A percentile compares a stretch with the other conserved stretches of the same genome.
These are phyloP conservation scores for Leishmania gerbilli DNA, from an alignment of 208 protist genomes.

Conservation along the genomic window DNA sequence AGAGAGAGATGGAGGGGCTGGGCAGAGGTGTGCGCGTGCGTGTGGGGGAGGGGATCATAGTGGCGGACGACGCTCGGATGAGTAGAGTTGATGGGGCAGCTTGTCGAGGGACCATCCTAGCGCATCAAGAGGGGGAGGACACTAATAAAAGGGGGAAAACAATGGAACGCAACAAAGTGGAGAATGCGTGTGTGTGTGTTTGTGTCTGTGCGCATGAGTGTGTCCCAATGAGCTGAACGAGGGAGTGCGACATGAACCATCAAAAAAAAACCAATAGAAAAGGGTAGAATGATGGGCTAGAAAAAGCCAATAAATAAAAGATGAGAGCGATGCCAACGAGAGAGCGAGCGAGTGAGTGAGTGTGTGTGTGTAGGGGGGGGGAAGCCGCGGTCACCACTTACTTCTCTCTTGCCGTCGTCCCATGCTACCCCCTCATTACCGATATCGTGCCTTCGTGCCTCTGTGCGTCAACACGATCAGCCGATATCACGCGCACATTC, in stretches of 20 bases:
- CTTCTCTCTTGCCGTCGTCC: background rate
- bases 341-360: background rate
- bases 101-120: background rate
- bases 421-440: background rate
- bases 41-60: background rate
- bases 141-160: slow-evolving; percentile 6
- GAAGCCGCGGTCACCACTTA: background rate
- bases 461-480: too few relatives aligned
- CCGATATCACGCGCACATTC: too few relatives aligned
- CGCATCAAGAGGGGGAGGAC: background rate
- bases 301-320: too few relatives aligned
- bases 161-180: background rate
- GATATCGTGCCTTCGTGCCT: background rate
- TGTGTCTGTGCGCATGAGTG: background rate
- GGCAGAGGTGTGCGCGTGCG: background rate
- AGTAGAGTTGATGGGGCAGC: background rate
- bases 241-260: too few relatives aligned
- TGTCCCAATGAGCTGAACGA: background rate
- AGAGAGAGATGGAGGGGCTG: background rate
- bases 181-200: background rate
- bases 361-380: background rate
- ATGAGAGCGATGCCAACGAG: background rate
- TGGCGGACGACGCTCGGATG: background rate
- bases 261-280: background rate
- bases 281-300: slow-evolving; percentile 1